A percentile compares a stretch with the other conserved stretches of the same genome.
phyloP scores from a whole-genome alignment of 208 protist species.

The Trypanosoma brucei region DNA sequence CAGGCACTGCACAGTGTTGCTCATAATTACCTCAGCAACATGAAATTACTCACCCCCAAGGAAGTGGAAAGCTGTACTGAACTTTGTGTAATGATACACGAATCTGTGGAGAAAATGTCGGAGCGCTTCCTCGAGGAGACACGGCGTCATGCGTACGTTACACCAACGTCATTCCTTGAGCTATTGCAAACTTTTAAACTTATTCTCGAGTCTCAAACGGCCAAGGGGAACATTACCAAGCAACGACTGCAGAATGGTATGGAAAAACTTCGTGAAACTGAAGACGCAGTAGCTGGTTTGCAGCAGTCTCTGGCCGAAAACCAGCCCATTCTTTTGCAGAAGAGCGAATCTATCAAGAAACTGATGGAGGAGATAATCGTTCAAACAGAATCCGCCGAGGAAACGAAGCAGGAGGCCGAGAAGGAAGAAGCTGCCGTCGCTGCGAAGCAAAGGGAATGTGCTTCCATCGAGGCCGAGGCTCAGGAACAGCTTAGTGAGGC shows the following conservation, averaged over 20 bases:
- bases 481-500: constrained; percentile 94
- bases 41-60: constrained; percentile 27
- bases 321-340: constrained; percentile 94
- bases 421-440: constrained; percentile 91
- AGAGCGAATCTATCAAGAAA: constrained; percentile 90
- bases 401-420: constrained; percentile 87
- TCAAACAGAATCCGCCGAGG: constrained; percentile 92
- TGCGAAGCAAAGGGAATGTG: constrained; percentile 90
- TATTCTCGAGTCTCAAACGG: constrained; percentile 82
- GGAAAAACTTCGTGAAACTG: constrained; percentile 92
- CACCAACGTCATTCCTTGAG: constrained; percentile 98
- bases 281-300: constrained; percentile 90
- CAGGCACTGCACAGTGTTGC: constrained; percentile 95
- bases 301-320: constrained; percentile 92
- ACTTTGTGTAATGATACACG: constrained; percentile 94
- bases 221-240: constrained; percentile 71
- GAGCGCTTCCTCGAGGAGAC: constrained; percentile 88
- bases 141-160: constrained; percentile 97
- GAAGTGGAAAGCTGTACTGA: constrained; percentile 72
- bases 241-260: constrained; percentile 93
- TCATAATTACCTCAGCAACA: constrained; percentile 66
- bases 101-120: constrained; percentile 89
- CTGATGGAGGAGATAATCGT: constrained; percentile 91
- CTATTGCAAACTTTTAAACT: constrained; percentile 90
- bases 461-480: constrained; percentile 93